phyloP scores from a whole-genome alignment of 768 basidiomycete genomes.

The Pisolithus microcarpus region DNA sequence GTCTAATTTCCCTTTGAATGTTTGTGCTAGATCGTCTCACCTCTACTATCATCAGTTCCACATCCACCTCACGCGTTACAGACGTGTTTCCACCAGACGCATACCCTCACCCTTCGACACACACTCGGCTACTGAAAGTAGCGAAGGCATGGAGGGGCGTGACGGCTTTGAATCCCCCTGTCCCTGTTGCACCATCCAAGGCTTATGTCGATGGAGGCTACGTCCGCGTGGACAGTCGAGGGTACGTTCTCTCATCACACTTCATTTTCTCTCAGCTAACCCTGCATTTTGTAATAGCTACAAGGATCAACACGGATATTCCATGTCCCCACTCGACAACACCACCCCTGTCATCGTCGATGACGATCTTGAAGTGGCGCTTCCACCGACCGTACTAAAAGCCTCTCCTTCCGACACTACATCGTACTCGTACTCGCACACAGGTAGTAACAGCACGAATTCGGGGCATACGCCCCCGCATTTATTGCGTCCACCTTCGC shows the following conservation, averaged over 20 bases:
- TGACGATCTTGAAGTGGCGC: conserved; percentile 15
- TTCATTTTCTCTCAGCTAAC: conserved; percentile 9
- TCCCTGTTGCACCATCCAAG: conserved; percentile 17
- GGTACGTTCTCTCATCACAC: conserved; percentile 14
- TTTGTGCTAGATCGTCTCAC: not conserved
- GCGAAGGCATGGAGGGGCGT: conserved; percentile 64
- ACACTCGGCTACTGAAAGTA: conserved; percentile 46
- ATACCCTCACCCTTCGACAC: conserved; percentile 30
- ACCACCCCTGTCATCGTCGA: conserved; percentile 31
- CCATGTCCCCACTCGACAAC: conserved; percentile 23
- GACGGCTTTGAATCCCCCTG: conserved; percentile 41
- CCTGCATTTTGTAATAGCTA: conserved; percentile 12
- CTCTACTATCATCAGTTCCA: conserved; percentile 8
- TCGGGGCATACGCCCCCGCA: conserved; percentile 17
- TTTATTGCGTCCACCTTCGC: conserved; percentile 23
- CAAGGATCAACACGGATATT: conserved; percentile 21
- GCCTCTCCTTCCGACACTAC: conserved; percentile 6
- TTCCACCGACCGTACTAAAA: conserved; percentile 21
- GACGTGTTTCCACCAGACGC: conserved; percentile 33
- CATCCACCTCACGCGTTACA: conserved; percentile 22
- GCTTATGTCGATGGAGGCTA: conserved; percentile 16
- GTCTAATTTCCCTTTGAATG: conserved; percentile 3
- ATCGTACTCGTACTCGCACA: conserved; percentile 1
- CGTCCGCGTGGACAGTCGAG: conserved; percentile 20
- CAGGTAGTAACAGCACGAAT: not conserved